Evolutionary conservation across 768 basidiomycete species (phyloP).

Genomic region (Cystofilobasidium ferigula): DNA sequence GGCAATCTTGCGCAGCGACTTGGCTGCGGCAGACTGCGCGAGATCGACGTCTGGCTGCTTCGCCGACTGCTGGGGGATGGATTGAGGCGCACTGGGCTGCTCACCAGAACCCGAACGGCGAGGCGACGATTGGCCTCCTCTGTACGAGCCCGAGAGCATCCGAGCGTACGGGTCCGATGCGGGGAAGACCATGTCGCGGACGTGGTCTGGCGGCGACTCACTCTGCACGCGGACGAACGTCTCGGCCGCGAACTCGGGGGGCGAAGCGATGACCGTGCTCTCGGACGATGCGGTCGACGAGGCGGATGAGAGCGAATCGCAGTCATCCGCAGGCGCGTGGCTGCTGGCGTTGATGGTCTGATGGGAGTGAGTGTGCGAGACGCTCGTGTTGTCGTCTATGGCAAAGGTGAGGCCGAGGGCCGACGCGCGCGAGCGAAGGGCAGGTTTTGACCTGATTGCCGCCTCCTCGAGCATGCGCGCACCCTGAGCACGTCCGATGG

Average conservation of each 20-base stretch:
- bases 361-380: not conserved
- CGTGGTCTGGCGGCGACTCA: not conserved
- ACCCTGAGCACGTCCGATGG: not conserved
- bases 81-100: not conserved
- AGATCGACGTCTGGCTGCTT: too few species aligned
- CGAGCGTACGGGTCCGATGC: not conserved
- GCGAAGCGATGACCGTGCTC: conserved; percentile 1
- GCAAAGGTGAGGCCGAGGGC: conserved; percentile 1
- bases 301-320: conserved; percentile 6
- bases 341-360: not conserved
- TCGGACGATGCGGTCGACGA: not conserved
- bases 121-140: too few species aligned
- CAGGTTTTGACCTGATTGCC: not conserved
- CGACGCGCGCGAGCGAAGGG: not conserved
- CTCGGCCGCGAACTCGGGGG: not conserved
- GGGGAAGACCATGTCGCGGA: not conserved
- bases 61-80: not conserved
- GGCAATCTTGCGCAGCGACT: not conserved
- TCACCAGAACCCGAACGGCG: not conserved
- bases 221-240: not conserved
- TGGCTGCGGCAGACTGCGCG: not conserved
- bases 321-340: not conserved
- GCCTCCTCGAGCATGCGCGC: not conserved
- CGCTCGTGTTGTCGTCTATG: not conserved
- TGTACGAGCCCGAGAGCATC: not conserved